Base-by-base conservation (phyloP, 1,139 yeast genomes). In the Debaryomyces subglobosus region DNA sequence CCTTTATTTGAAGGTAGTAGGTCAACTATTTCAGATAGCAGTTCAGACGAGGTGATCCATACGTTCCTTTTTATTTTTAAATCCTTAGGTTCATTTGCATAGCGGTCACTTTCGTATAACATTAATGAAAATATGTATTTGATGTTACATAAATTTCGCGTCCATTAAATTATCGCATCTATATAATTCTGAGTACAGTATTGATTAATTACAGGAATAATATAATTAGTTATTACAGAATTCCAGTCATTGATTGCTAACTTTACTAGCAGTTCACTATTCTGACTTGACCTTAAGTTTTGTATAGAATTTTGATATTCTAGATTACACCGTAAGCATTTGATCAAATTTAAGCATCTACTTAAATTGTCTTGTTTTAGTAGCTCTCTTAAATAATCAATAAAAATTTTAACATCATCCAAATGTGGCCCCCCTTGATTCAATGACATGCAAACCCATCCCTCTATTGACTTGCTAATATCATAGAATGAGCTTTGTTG, bases 401-500 rank as follows among this genome's bases (percentile, higher is more conserved):
- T 60, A 49, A 82, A 79, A 10, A 74, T 56, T 1, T 56, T 54
- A 3, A 83, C 65, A 57, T 86, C 94, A 32, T 78, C 85, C 3
- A 56, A 58, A 57, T 83, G 85, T 0, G 92, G 91, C 0, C 88
- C 87, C 27, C 67, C 68, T 27, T 66, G 70, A n/a, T 63, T 53
- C 4, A 74, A 49, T 0, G 85, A 73, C 41, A 66, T 64, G 4
- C 52, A 52, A 0, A 85, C 68, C 92, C 92, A 86, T 0, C 66
- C 62, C 3, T 63, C 58, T 3, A 85, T 47, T 47, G 74, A 59
- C 1, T 49, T 34, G 32, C 69, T 65, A 36, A 84, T 63, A 3
- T 75, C 74, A 9, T 59, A 58, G 15, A 68, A 67, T 2, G 71
- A 58, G 1, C 60, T 50, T 5, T 53, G 47, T 5, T 68, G 66